phyloP scores from a whole-genome alignment of 805 yeast genomes.

The Torulaspora indica region DNA sequence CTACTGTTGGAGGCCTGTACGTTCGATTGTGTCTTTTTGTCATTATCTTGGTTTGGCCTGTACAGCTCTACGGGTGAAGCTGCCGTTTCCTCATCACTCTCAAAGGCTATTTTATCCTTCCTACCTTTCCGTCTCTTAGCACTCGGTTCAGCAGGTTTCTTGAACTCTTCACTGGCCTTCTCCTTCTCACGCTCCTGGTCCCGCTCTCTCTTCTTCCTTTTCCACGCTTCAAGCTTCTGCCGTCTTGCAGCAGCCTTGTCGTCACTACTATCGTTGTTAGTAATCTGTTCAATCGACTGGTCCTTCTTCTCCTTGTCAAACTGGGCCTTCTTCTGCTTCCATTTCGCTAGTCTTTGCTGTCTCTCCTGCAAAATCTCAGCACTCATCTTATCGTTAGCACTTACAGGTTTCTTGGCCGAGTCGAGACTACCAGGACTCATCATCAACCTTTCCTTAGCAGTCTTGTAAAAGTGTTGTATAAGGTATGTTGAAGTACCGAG shows the following conservation, averaged over 20 bases:
- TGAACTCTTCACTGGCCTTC: not conserved
- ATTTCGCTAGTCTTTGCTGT: slow-evolving; percentile 51
- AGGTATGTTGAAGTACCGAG: not conserved
- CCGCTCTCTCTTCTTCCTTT: slow-evolving; percentile 37
- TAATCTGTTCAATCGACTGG: slow-evolving; percentile 7
- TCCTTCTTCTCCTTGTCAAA: slow-evolving; percentile 25
- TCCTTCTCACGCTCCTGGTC: slow-evolving; percentile 14
- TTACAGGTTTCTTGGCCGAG: slow-evolving; percentile 20
- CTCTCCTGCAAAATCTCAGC: slow-evolving; percentile 40
- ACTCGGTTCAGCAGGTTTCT: not conserved
- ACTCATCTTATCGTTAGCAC: slow-evolving; percentile 30
- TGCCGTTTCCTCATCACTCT: slow-evolving; percentile 16
- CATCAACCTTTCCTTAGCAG: not conserved
- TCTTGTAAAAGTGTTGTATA: not conserved
- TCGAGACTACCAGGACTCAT: not conserved
- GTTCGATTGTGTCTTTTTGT: not conserved
- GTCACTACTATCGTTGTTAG: slow-evolving; percentile 9
- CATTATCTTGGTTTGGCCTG: not conserved
- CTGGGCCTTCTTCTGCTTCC: slow-evolving; percentile 54
- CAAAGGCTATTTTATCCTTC: slow-evolving; percentile 13
- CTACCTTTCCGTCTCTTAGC: slow-evolving; percentile 2
- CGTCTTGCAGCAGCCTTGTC: slow-evolving; percentile 31
- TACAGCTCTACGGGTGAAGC: not conserved
- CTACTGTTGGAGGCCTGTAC: too few species aligned
- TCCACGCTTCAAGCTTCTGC: slow-evolving; percentile 50